Evolutionary conservation across 192 early-diverging fungal species (phyloP).

Genomic region (Gigaspora rosea): DNA sequence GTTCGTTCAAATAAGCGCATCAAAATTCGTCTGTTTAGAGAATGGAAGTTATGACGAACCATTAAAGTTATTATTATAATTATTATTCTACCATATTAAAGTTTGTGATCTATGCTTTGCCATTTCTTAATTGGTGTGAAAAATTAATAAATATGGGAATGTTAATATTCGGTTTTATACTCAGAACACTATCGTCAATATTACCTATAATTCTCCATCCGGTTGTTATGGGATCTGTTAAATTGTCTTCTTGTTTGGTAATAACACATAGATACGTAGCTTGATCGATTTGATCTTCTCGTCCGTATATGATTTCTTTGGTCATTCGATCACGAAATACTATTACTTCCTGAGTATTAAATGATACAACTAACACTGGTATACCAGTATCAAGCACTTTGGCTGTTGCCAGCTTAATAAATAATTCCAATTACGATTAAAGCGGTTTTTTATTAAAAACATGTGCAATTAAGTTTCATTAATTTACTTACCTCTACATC

Average conservation of each 20-base stretch:
- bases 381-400: constrained; percentile 93
- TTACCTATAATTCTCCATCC: constrained; percentile 89
- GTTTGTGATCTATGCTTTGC: constrained; percentile 66
- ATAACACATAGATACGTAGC: constrained; percentile 88
- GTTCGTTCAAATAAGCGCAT: too few species aligned
- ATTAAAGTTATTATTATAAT: neutral
- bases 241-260: constrained; percentile 81
- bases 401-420: constrained; percentile 68
- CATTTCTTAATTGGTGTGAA: constrained; percentile 47
- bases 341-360: constrained; percentile 92
- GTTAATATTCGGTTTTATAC: neutral
- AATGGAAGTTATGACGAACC: too few species aligned
- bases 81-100: constrained; percentile 20
- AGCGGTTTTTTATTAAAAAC: neutral
- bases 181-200: neutral
- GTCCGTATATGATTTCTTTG: constrained; percentile 83
- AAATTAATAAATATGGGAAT: neutral
- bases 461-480: neutral
- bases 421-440: neutral
- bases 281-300: constrained; percentile 87
- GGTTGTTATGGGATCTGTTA: constrained; percentile 78
- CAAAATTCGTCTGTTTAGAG: too few species aligned
- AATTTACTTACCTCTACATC: constrained; percentile 70
- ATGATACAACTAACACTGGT: constrained; percentile 86
- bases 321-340: constrained; percentile 86